Evolutionary conservation across 805 yeast species (phyloP).

Genomic region (Ogataea neopini): DNA sequence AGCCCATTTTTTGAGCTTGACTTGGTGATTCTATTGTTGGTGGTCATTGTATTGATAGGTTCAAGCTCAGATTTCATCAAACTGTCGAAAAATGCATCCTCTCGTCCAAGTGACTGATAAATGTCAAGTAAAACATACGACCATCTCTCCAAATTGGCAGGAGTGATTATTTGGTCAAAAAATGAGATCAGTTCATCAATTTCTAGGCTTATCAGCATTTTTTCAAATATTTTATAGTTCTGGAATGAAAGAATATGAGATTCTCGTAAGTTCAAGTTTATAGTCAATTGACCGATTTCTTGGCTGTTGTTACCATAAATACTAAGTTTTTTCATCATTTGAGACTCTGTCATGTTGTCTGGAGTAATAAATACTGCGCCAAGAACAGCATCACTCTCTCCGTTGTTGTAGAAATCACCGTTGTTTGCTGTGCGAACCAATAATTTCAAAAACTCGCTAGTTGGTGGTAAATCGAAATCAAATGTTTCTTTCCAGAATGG

Average conservation of each 20-base stretch:
- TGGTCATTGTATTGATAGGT: slow-evolving; percentile 45
- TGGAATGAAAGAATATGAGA: slow-evolving; percentile 60
- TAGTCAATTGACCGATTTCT: slow-evolving; percentile 58
- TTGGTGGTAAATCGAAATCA: slow-evolving; percentile 57
- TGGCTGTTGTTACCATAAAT: slow-evolving; percentile 29
- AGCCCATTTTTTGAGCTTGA: slow-evolving; percentile 43
- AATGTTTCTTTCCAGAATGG: slow-evolving; percentile 89
- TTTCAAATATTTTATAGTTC: slow-evolving; percentile 63
- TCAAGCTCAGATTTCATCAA: slow-evolving; percentile 68
- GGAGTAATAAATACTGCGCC: slow-evolving; percentile 60
- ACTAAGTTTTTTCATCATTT: slow-evolving; percentile 23
- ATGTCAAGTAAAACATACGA: slow-evolving; percentile 68
- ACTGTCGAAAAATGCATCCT: slow-evolving; percentile 70
- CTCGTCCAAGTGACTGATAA: slow-evolving; percentile 68
- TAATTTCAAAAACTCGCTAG: slow-evolving; percentile 53
- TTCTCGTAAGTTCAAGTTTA: slow-evolving; percentile 51
- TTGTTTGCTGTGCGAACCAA: slow-evolving; percentile 37
- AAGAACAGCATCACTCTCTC: slow-evolving; percentile 40
- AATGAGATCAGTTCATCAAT: slow-evolving; percentile 53
- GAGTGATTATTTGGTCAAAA: slow-evolving; percentile 36
- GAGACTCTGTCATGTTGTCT: slow-evolving; percentile 42
- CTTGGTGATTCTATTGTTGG: slow-evolving; percentile 42
- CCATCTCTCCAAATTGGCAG: slow-evolving; percentile 49
- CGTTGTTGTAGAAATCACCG: slow-evolving; percentile 17
- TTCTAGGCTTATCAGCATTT: slow-evolving; percentile 55